A percentile compares a stretch with the other conserved stretches of the same genome.
These are phyloP conservation scores for Haplosporangium gracile DNA, from an alignment of 192 early-diverging fungal genomes.

Conservation along the genomic window DNA sequence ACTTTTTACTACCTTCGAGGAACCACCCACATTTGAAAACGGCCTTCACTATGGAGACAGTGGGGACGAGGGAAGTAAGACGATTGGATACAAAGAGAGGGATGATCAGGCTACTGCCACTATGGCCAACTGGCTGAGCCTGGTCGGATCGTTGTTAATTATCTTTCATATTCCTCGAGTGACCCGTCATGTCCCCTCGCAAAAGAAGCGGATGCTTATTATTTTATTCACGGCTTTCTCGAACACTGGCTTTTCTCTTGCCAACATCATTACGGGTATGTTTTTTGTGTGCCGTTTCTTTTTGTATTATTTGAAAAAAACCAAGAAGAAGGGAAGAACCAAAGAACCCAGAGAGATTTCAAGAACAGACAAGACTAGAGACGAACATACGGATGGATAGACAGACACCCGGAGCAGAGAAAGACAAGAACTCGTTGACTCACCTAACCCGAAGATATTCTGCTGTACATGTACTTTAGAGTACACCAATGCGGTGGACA, in stretches of 20 bases:
- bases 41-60: background rate
- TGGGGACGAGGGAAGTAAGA: background rate
- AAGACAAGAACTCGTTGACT: background rate
- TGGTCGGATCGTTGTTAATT: constrained; percentile 33
- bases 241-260: constrained; percentile 37
- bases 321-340: background rate
- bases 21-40: background rate
- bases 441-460: background rate
- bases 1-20: background rate
- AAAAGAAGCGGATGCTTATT: constrained; percentile 43
- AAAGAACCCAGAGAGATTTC: background rate
- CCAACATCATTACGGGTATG: constrained; percentile 37
- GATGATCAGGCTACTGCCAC: background rate
- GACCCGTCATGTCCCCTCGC: constrained; percentile 19
- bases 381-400: too few relatives aligned
- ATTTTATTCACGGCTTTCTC: constrained; percentile 46
- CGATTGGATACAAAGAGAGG: background rate
- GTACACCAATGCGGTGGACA: background rate
- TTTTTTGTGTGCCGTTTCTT: background rate
- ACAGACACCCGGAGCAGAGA: background rate
- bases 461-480: constrained; percentile 11
- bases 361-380: too few relatives aligned
- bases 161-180: constrained; percentile 33
- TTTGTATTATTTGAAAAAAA: background rate
- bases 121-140: constrained; percentile 34